Base-by-base conservation (phyloP, 1,139 yeast species). In the Scheffersomyces quercinus region DNA sequence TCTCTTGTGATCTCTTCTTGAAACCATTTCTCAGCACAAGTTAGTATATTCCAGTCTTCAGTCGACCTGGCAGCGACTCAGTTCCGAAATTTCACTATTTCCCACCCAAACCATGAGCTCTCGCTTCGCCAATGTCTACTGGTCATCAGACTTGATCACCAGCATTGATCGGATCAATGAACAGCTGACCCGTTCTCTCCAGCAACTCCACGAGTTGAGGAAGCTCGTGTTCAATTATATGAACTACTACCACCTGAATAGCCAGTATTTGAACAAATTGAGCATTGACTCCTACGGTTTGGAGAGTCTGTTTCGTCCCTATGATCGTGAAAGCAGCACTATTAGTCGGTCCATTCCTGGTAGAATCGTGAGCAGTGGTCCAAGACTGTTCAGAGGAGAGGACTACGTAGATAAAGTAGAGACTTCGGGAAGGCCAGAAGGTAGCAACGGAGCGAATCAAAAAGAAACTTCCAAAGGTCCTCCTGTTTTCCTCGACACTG, bases 111-210 rank as follows among this genome's bases (percentile, higher is more conserved):
- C 26, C 26, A 55, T 53, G 58, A 34, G 54, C 39, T 44, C 39
- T 44, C 26, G 26, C 26, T 68, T 65, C 45, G 55, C 72, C 46
- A 68, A 70, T 47, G 36, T 53, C 33, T 74, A 68, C 58, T 75
- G 79, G 78, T 67, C 78, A 5, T 58, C 77, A 3, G 80, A 75
- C 57, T 71, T 67, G 48, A 57, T 55, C 33, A 54, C 70, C 4
- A 77, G 78, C 2, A 64, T 74, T 14, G 65, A 63, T 28, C 55
- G 50, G 36, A 53, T 75, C 32, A 53, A 61, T 14, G 47, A 51
- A 3, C 78, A 73, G 49, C 60, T 68, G 24, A 47, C 53, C 14
- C 55, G 61, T 26, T 71, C 77, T 10, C 53, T 74, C 28, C 55
- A 57, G 26, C 79, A 74, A 54, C 55, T 73, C 8, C 79, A 74